These are phyloP conservation scores for Paecilomyces dactylethromorphus DNA, from an alignment of 2,329 filamentous ascomycete genomes.

Conservation along the genomic window DNA sequence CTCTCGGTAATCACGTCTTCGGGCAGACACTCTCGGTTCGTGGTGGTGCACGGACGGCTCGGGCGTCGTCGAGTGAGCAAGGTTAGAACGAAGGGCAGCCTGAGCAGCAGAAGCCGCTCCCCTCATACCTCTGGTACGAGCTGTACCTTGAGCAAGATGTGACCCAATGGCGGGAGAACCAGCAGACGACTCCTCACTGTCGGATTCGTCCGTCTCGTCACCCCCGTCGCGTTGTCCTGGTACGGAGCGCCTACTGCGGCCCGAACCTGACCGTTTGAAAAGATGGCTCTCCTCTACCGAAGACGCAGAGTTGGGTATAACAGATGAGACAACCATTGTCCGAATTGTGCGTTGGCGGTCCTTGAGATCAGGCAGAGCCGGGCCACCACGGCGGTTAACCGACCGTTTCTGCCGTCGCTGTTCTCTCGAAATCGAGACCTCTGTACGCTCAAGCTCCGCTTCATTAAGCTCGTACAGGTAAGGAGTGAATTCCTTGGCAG, in stretches of 20 bases:
- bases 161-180: slow-evolving; percentile 79
- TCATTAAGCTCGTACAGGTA: slow-evolving; percentile 93
- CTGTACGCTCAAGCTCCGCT: slow-evolving; percentile 79
- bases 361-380: slow-evolving; percentile 89
- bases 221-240: slow-evolving; percentile 52
- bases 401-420: slow-evolving; percentile 92
- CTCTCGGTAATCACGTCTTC: slow-evolving; percentile 64
- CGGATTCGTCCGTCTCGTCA: slow-evolving; percentile 83
- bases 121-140: slow-evolving; percentile 80
- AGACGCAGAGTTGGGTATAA: slow-evolving; percentile 78
- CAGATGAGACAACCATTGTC: slow-evolving; percentile 84
- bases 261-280: slow-evolving; percentile 68
- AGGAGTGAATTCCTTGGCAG: slow-evolving; percentile 88
- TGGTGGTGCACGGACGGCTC: slow-evolving; percentile 64
- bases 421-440: slow-evolving; percentile 87
- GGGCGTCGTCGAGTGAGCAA: slow-evolving; percentile 82
- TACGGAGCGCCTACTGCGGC: slow-evolving; percentile 51
- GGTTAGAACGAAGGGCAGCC: slow-evolving; percentile 68
- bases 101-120: slow-evolving; percentile 82
- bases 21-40: slow-evolving; percentile 63
- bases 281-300: slow-evolving; percentile 78
- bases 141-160: slow-evolving; percentile 62
- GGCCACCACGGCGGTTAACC: slow-evolving; percentile 86
- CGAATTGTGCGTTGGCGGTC: slow-evolving; percentile 90
- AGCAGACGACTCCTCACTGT: slow-evolving; percentile 79